Evolutionary conservation across 306 rosid genomes (phyloP), one percentile per base, ranked within the genome.

Genomic region (Ormosia emarginata): DNA sequence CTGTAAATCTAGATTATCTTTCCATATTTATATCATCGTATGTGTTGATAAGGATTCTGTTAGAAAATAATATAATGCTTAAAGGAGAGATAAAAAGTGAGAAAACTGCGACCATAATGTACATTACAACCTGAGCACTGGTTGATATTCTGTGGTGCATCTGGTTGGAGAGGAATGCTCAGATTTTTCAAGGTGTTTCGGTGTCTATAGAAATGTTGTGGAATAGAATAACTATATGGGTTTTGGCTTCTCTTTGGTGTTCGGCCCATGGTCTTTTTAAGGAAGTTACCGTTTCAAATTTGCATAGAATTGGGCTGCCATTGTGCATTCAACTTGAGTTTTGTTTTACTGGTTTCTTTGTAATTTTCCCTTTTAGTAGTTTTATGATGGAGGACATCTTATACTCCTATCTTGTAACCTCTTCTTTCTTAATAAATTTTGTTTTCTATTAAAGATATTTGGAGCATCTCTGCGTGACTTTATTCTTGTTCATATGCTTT

Each of bases 401-500:
- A 24, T 24, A 24, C 24, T 24, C 24, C 1, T 24, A 24, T 24
- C 24, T 24, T 24, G 52, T 49, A 49, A 49, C 55, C 6, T 13
- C 0, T 49, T 49, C 12, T 12, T 49, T 49, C 55, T 49, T 49
- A 12, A 49, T 49, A 6, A 49, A 2, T 49, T 13, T 4, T 17
- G 0, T 49, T 49, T 49, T 49, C 55, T 46, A 49, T 49, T 12
- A 13, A 49, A 44, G 12, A 46, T 66, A 36, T 49, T 43, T 62
- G 18, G 55, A 50, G 65, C 44, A 56, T 34, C 33, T 67, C 62
- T 18, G 30, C 40, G 62, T 43, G 72, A 57, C 55, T 77, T 71
- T 50, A 83, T 67, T 71, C 71, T 53, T 58, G 47, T 61, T 32
- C 78, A 24, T 67, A 46, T 57, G 72, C 62, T 77, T 81, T 59